A percentile compares a stretch with the other conserved stretches of the same genome.
These are phyloP conservation scores for Xylogone sp. DNA, from an alignment of 2,329 filamentous ascomycete genomes.

Conservation along the genomic window DNA sequence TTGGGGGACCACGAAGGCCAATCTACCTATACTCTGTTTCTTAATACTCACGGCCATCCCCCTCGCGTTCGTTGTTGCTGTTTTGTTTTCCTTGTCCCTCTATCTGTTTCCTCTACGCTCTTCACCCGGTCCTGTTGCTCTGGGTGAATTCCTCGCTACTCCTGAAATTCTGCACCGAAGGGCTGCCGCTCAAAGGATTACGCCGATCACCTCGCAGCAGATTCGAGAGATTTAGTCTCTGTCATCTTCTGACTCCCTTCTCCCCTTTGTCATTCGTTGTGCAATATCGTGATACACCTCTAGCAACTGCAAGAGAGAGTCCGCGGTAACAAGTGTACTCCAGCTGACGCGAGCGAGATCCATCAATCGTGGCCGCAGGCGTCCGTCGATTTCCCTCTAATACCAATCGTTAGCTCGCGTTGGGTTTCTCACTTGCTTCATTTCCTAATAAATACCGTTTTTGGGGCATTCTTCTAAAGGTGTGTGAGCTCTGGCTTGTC, in stretches of 20 bases:
- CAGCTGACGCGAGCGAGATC: slow-evolving; percentile 19
- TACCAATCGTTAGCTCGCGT: slow-evolving; percentile 34
- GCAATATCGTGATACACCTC: background rate
- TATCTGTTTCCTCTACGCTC: background rate
- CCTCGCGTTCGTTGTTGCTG: background rate
- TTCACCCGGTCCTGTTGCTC: background rate
- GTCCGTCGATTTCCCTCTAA: slow-evolving; percentile 42
- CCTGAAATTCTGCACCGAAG: background rate
- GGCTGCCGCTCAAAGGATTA: background rate
- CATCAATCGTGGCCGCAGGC: slow-evolving; percentile 48
- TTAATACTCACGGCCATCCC: background rate
- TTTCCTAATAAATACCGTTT: slow-evolving; percentile 27
- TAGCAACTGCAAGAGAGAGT: background rate
- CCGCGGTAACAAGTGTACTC: slow-evolving; percentile 28
- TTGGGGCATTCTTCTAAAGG: slow-evolving; percentile 21
- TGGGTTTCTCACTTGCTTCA: slow-evolving; percentile 19
- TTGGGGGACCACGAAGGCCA: background rate
- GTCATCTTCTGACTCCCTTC: background rate
- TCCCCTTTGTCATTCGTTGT: background rate
- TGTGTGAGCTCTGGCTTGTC: slow-evolving; percentile 19
- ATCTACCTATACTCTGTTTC: background rate
- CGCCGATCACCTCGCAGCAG: background rate
- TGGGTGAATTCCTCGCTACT: background rate
- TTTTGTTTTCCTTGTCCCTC: background rate
- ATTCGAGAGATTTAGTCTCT: background rate